These are phyloP conservation scores for Typha latifolia DNA, from an alignment of 176 grass and related monocot species.

Conservation along the genomic window DNA sequence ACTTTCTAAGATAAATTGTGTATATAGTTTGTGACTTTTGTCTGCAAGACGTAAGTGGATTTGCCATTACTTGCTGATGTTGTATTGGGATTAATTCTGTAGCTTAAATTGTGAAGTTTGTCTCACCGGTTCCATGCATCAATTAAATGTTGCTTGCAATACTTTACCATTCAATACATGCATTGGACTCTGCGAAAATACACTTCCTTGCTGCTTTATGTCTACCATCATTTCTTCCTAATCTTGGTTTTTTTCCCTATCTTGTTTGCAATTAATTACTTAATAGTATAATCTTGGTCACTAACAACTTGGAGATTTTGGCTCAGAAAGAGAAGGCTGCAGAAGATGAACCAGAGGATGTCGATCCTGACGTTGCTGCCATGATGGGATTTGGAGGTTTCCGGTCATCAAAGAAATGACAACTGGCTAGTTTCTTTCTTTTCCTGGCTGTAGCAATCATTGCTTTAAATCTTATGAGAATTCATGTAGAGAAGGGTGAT, in stretches of 20 bases:
- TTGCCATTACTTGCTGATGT: too few species aligned
- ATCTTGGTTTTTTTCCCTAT: not conserved
- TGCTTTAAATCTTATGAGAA: not conserved
- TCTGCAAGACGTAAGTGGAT: too few species aligned
- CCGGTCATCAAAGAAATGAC: constrained; percentile 56
- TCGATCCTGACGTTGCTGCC: constrained; percentile 66
- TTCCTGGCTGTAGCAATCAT: not conserved
- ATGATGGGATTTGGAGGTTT: constrained; percentile 86
- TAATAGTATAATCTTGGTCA: not conserved
- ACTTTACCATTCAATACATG: too few species aligned
- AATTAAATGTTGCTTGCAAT: too few species aligned
- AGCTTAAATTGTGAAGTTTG: too few species aligned
- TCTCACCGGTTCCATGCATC: too few species aligned
- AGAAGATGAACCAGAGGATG: constrained; percentile 53
- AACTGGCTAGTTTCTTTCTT: not conserved
- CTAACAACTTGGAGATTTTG: not conserved
- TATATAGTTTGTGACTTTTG: too few species aligned
- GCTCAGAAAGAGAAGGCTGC: constrained; percentile 55
- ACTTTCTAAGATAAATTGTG: too few species aligned
- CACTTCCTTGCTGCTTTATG: too few species aligned
- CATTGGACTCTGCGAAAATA: too few species aligned
- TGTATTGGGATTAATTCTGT: too few species aligned
- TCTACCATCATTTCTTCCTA: too few species aligned
- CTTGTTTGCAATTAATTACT: not conserved
- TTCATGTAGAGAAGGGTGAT: not conserved